phyloP scores from a whole-genome alignment of 176 grass and related monocot genomes.

The Dactylis glomerata region DNA sequence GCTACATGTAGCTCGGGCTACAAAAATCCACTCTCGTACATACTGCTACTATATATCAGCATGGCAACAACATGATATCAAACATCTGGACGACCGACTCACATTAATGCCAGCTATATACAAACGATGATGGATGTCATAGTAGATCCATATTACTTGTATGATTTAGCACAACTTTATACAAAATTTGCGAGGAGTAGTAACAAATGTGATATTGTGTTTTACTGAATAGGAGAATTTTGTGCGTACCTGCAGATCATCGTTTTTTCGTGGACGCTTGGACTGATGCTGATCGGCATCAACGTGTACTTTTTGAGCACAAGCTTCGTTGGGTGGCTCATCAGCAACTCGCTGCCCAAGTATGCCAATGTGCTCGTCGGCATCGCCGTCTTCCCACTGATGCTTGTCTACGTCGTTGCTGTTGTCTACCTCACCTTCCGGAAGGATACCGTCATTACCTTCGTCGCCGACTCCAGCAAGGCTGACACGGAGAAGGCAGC shows the following conservation, averaged over 20 bases:
- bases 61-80: neutral
- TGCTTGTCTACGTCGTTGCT: constrained; percentile 39
- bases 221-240: too few relatives aligned
- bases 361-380: constrained; percentile 33
- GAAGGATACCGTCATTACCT: constrained; percentile 47
- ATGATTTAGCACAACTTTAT: too few relatives aligned
- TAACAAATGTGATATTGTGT: neutral
- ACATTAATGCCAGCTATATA: neutral
- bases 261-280: constrained; percentile 54
- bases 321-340: constrained; percentile 50
- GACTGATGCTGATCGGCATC: constrained; percentile 42
- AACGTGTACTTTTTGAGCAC: constrained; percentile 68
- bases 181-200: too few relatives aligned
- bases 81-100: neutral
- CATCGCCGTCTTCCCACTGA: constrained; percentile 33
- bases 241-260: constrained; percentile 34
- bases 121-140: neutral
- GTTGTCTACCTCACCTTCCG: constrained; percentile 67
- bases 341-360: constrained; percentile 43
- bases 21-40: too few relatives aligned
- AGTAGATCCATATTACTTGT: too few relatives aligned
- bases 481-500: constrained; percentile 49
- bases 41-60: too few relatives aligned
- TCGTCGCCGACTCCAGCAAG: constrained; percentile 33
- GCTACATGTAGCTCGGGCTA: too few relatives aligned